Conservation (phyloP, 106 monocot species). For the Vanilla planifolia region DNA sequence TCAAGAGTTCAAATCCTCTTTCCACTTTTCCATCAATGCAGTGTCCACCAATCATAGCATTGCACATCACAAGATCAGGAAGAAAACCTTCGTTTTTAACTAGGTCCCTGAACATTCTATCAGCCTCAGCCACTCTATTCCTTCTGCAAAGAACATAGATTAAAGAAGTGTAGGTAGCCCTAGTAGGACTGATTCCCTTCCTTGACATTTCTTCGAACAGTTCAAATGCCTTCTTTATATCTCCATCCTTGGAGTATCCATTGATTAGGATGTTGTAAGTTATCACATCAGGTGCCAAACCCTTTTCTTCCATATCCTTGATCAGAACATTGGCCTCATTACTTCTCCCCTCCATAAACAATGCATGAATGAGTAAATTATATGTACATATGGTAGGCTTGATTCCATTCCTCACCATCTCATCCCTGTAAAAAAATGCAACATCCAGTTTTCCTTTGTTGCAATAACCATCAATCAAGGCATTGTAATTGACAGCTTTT, state of each 20-base stretch:
- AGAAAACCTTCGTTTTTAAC: slow-evolving; percentile 18
- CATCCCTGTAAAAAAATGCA: slow-evolving; percentile 44
- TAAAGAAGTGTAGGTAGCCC: slow-evolving; percentile 68
- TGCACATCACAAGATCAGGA: slow-evolving; percentile 75
- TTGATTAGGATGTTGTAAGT: slow-evolving; percentile 86
- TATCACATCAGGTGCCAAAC: slow-evolving; percentile 40
- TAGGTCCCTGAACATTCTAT: slow-evolving; percentile 48
- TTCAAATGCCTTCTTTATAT: slow-evolving; percentile 55
- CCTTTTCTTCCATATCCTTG: slow-evolving; percentile 51
- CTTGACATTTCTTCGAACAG: slow-evolving; percentile 56
- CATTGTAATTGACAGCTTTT: slow-evolving; percentile 45
- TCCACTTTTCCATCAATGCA: slow-evolving; percentile 43
- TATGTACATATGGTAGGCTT: slow-evolving; percentile 40
- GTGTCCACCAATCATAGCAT: slow-evolving; percentile 81
- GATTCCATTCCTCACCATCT: slow-evolving; percentile 56
- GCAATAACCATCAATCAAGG: slow-evolving; percentile 61
- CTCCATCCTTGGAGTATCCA: slow-evolving; percentile 59
- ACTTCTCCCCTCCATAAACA: slow-evolving; percentile 62
- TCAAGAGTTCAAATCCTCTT: slow-evolving; percentile 52
- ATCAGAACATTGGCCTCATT: slow-evolving; percentile 35
- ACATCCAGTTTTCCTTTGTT: slow-evolving; percentile 39
- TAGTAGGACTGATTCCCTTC: slow-evolving; percentile 41
- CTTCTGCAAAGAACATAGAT: slow-evolving; percentile 61
- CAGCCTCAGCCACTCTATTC: slow-evolving; percentile 41
- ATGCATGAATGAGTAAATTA: slow-evolving; percentile 56